Evolutionary conservation across 2,329 filamentous ascomycete genomes (phyloP).

Genomic region (Talaromyces sp.): DNA sequence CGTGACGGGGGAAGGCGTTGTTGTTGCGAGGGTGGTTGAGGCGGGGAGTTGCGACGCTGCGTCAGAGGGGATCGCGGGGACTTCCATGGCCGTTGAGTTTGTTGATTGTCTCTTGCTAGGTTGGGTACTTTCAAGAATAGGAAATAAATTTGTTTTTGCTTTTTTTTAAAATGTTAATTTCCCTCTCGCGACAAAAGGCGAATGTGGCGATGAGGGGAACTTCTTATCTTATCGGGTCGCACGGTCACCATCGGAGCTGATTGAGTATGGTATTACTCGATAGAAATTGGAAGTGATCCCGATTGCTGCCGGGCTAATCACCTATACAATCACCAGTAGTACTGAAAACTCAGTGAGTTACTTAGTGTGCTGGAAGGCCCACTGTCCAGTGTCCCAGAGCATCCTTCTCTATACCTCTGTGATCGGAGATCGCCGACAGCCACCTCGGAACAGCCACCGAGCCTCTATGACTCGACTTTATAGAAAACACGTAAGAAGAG

Average conservation of each 20-base stretch:
- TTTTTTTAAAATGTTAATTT: not conserved
- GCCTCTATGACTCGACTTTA: not conserved
- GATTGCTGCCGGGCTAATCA: not conserved
- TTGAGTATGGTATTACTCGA: not conserved
- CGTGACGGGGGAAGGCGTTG: conserved; percentile 14
- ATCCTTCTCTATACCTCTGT: not conserved
- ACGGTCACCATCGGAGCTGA: not conserved
- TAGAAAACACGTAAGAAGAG: not conserved
- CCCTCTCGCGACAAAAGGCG: not conserved
- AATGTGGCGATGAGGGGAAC: not conserved
- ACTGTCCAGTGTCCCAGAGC: not conserved
- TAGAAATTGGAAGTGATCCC: not conserved
- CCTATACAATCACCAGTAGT: not conserved
- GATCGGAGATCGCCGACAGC: conserved; percentile 12
- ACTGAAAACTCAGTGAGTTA: not conserved
- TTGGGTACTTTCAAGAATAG: not conserved
- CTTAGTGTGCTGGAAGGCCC: not conserved
- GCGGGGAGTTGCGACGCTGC: conserved; percentile 7
- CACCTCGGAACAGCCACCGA: not conserved
- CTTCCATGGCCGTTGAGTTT: not conserved
- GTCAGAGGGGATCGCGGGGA: conserved; percentile 1
- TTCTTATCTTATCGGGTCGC: conserved; percentile 11
- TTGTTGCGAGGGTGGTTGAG: not conserved
- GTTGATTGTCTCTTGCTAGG: not conserved
- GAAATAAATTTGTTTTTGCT: not conserved